Percentiles rank a stretch among this genome's conserved stretches.
Conservation (phyloP, 352 stramenopile genomes). For the Phytophthora citrophthora region DNA sequence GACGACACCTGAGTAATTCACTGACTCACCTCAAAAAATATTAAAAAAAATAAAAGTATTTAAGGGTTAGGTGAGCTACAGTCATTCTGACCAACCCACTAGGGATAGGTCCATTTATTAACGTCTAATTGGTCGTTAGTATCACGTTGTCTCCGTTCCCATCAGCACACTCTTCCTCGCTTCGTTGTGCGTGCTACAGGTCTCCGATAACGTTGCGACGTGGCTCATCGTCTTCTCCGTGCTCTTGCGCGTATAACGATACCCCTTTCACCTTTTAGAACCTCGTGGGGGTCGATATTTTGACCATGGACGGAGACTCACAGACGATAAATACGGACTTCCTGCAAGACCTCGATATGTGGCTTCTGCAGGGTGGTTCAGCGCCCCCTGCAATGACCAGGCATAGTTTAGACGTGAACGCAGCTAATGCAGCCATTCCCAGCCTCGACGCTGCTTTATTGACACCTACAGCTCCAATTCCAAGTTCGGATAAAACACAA, state of each 20-base stretch:
- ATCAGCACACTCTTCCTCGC: not conserved
- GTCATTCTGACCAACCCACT: constrained; percentile 2
- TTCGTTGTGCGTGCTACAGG: not conserved
- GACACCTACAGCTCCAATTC: constrained; percentile 8
- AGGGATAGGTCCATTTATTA: not conserved
- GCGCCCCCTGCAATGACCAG: constrained; percentile 1
- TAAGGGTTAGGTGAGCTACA: not conserved
- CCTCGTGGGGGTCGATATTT: not conserved
- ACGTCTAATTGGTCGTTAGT: constrained; percentile 3
- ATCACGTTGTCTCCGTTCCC: not conserved
- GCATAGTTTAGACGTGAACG: not conserved
- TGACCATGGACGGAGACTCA: constrained; percentile 27
- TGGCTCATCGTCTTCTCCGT: constrained; percentile 1
- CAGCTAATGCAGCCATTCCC: constrained; percentile 1
- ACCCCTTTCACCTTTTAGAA: not conserved
- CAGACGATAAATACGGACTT: constrained; percentile 30
- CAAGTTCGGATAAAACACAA: constrained; percentile 4
- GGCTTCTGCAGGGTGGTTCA: constrained; percentile 18
- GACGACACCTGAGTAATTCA: no score
- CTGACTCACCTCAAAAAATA: no score
- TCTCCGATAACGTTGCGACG: constrained; percentile 1
- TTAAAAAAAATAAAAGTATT: no score
- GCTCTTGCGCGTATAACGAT: constrained; percentile 4
- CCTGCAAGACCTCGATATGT: constrained; percentile 38
- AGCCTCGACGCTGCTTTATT: constrained; percentile 19